A percentile compares a stretch with the other conserved stretches of the same genome.
phyloP scores from a whole-genome alignment of 345 rosid genomes.

The Leavenworthia alabamica region DNA sequence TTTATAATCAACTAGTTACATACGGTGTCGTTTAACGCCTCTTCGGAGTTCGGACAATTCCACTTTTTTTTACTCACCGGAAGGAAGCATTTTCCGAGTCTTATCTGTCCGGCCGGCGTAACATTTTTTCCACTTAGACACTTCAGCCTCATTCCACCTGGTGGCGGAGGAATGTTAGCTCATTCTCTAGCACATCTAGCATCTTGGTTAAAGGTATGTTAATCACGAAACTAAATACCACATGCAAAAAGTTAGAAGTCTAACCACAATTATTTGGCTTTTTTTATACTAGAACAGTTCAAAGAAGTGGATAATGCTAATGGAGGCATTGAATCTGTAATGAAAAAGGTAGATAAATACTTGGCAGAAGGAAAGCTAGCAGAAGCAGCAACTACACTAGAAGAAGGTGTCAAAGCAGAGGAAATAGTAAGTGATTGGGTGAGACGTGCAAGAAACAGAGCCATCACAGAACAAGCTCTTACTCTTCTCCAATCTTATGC shows the following conservation, averaged over 20 bases:
- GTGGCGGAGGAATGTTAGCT: slow-evolving; percentile 81
- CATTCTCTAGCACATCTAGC: slow-evolving; percentile 75
- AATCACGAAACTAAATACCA: background rate
- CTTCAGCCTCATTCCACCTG: slow-evolving; percentile 81
- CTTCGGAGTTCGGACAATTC: too few relatives aligned
- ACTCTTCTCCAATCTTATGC: slow-evolving; percentile 81
- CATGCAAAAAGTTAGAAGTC: background rate
- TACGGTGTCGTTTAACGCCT: slow-evolving; percentile 15
- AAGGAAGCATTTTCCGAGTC: background rate
- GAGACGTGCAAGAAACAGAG: slow-evolving; percentile 61
- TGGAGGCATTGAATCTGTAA: slow-evolving; percentile 67
- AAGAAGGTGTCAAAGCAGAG: slow-evolving; percentile 77
- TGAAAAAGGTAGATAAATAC: slow-evolving; percentile 61
- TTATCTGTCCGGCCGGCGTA: slow-evolving; percentile 12
- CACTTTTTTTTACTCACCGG: slow-evolving; percentile 8
- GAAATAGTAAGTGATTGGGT: slow-evolving; percentile 69
- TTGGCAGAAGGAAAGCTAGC: slow-evolving; percentile 78
- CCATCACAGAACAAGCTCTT: slow-evolving; percentile 85
- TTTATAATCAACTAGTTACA: background rate
- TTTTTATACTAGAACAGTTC: slow-evolving; percentile 39
- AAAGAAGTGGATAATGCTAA: slow-evolving; percentile 57
- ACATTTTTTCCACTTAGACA: slow-evolving; percentile 46
- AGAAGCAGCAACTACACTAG: slow-evolving; percentile 81
- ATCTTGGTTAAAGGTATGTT: slow-evolving; percentile 73
- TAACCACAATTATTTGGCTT: too few relatives aligned